Conservation (phyloP, 2,329 filamentous ascomycete genomes). For the Neofusicoccum cordaticola region DNA sequence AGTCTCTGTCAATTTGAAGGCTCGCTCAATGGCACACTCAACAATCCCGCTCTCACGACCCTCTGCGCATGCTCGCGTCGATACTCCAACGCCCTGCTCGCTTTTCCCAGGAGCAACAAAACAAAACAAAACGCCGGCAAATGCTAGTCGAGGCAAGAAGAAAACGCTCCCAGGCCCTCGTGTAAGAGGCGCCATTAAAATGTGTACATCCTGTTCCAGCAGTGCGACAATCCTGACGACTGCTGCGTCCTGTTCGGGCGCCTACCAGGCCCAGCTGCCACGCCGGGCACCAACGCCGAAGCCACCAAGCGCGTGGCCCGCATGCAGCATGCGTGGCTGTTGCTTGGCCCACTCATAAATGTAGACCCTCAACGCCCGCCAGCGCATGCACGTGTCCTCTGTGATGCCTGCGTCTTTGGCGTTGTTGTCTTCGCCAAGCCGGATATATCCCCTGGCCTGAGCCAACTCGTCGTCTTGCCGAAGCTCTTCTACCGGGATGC, state of each 20-base stretch:
- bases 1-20: not conserved
- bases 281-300: conserved; percentile 46
- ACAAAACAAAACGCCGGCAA: conserved; percentile 4
- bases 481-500: conserved; percentile 66
- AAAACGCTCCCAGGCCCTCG: not conserved
- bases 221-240: not conserved
- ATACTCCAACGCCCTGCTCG: conserved; percentile 14
- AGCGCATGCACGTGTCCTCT: conserved; percentile 63
- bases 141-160: conserved; percentile 5
- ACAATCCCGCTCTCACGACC: not conserved
- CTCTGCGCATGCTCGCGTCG: not conserved
- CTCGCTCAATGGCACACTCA: not conserved
- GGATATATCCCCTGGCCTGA: conserved; percentile 70
- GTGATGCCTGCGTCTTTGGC: conserved; percentile 50
- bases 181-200: not conserved
- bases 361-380: conserved; percentile 80
- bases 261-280: conserved; percentile 47
- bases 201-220: not conserved
- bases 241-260: not conserved
- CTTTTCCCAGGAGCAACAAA: conserved; percentile 2
- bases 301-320: conserved; percentile 28
- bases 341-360: conserved; percentile 88
- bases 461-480: conserved; percentile 66
- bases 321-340: conserved; percentile 65
- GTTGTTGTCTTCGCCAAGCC: conserved; percentile 47